These are phyloP conservation scores for Debaryomycetaceae sp. DNA, from an alignment of 1,139 yeast species.

Conservation along the genomic window DNA sequence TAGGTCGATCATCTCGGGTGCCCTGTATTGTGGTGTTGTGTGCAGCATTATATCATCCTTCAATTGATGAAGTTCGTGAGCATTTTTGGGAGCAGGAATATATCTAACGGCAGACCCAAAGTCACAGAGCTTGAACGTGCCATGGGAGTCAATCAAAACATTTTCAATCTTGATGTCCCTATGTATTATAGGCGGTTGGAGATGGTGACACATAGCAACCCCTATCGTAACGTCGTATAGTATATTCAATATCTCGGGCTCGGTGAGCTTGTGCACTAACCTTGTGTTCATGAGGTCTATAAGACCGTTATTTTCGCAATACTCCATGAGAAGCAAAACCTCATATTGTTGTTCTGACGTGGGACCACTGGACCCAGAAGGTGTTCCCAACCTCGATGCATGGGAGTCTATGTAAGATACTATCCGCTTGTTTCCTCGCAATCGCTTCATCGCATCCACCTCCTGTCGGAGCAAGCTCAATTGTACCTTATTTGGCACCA, in stretches of 20 bases:
- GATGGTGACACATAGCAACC: conserved; percentile 83
- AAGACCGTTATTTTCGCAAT: conserved; percentile 80
- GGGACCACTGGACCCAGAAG: conserved; percentile 3
- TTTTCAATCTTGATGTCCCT: conserved; percentile 79
- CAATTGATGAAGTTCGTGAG: conserved; percentile 55
- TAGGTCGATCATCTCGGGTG: conserved; percentile 81
- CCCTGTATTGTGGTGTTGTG: conserved; percentile 79
- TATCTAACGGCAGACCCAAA: conserved; percentile 70
- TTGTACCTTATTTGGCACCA: conserved; percentile 69
- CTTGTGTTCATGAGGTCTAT: conserved; percentile 95
- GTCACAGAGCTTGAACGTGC: conserved; percentile 67
- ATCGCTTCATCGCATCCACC: conserved; percentile 79
- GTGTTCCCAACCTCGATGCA: conserved; percentile 60
- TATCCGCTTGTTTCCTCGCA: conserved; percentile 72
- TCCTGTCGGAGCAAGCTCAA: conserved; percentile 68
- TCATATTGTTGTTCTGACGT: conserved; percentile 56
- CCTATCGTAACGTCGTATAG: conserved; percentile 83
- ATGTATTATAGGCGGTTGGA: conserved; percentile 74
- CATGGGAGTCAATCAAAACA: conserved; percentile 57
- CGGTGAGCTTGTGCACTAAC: conserved; percentile 74
- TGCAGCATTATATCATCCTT: conserved; percentile 69
- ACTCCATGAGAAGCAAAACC: conserved; percentile 89
- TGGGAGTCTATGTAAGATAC: conserved; percentile 93
- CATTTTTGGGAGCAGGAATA: conserved; percentile 61
- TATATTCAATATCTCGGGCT: conserved; percentile 75